phyloP scores from a whole-genome alignment of 306 rosid genomes.

The Vachellia collinsii region DNA sequence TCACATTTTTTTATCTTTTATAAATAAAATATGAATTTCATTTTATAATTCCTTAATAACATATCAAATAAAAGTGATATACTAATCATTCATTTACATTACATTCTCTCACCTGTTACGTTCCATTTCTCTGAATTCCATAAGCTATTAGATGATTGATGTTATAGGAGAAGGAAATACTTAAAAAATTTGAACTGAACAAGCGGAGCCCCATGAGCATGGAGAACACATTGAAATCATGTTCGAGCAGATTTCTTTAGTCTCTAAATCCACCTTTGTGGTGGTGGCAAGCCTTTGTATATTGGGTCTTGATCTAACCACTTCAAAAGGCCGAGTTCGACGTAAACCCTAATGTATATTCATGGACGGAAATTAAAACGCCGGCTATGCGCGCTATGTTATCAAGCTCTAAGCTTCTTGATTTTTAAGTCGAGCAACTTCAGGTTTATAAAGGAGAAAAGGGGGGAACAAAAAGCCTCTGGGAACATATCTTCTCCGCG shows the following conservation, averaged over 20 bases:
- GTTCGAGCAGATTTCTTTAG: background rate
- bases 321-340: background rate
- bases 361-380: background rate
- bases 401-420: background rate
- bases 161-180: background rate
- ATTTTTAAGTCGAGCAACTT: constrained; percentile 2
- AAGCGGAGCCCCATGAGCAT: background rate
- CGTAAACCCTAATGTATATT: background rate
- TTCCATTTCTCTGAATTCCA: too few relatives aligned
- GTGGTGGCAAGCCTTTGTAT: background rate
- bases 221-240: background rate
- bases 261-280: background rate
- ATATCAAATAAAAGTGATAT: too few relatives aligned
- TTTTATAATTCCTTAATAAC: too few relatives aligned
- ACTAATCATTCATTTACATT: too few relatives aligned
- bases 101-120: too few relatives aligned
- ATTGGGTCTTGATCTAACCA: background rate
- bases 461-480: background rate
- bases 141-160: background rate
- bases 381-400: background rate
- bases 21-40: too few relatives aligned
- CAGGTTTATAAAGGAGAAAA: background rate
- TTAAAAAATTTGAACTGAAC: background rate
- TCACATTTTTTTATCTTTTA: too few relatives aligned
- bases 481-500: background rate